Base-by-base conservation (phyloP, 371 early-diverging fungal genomes). In the Mucor velutinosus region DNA sequence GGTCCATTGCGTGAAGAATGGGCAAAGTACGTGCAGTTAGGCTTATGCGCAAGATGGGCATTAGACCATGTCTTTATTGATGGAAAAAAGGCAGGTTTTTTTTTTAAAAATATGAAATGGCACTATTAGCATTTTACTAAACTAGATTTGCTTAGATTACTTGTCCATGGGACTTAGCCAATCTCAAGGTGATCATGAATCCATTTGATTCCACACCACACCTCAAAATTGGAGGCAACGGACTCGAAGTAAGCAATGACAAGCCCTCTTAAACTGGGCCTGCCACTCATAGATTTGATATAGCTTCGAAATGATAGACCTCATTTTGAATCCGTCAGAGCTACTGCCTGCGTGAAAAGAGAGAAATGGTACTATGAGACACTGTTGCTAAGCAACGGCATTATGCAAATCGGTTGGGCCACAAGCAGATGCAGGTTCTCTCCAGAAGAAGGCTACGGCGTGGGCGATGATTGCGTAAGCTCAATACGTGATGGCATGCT, bases 321-420 rank as follows among this genome's bases (percentile, higher is more conserved):
- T 0, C 73, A 78, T 62, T 81, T 84, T 71, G 84, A 84, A 66
- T 81, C 81, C n/a, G 71, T 78, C 12, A 74, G 84, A 11, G 78
- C 76, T 10, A 81, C 80, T 11, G 79, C 81, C 1, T 71, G 75
- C 55, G 83, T 83, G 17, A 78, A 71, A 29, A 58, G 65, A 6
- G 89, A 86, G 0, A 87, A 84, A 70, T 89, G 89, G 89, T 87
- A 83, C 55, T 89, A 87, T 62, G 89, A 89, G 66, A 82, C 84
- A 0, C 61, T 84, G 7, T 64, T 87, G 7, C 57, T 87, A 15
- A 87, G 82, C 4, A 78, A 78, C 25, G 89, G 89, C 1, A 86
- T 89, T 58, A 87, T 89, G 86, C 89, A 87, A 60, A 78, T 89
- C 19, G 89, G 89, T 7, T 89, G 87, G 87, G 89, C 89, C 4